Conservation (phyloP, 352 stramenopile genomes). For the Pythium pectinolyticum region DNA sequence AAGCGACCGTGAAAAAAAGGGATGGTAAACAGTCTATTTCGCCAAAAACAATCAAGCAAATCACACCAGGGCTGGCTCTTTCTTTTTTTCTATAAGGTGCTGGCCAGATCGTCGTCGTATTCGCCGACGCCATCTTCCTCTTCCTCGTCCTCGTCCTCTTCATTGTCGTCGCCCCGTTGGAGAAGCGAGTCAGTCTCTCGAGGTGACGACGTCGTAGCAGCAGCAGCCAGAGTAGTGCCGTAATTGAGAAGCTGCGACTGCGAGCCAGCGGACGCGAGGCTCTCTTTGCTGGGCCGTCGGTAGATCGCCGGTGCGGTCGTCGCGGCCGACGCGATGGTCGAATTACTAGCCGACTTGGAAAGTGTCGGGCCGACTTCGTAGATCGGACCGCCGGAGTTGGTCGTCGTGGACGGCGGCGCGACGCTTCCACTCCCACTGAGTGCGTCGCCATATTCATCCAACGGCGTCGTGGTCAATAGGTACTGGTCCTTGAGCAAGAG, state of each 20-base stretch:
- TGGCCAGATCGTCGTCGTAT: background rate
- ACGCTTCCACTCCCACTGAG: conserved; percentile 10
- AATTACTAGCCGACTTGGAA: conserved; percentile 17
- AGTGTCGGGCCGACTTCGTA: conserved; percentile 23
- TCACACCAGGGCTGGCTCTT: too few relatives aligned
- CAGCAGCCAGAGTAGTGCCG: conserved; percentile 2
- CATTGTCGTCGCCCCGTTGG: background rate
- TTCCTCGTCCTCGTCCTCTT: conserved; percentile 5
- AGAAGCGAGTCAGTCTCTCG: conserved; percentile 18
- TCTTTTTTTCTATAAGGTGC: conserved; percentile 20
- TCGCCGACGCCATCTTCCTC: conserved; percentile 5
- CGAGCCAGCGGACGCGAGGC: conserved; percentile 22
- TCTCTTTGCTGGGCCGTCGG: conserved; percentile 26
- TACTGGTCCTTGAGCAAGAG: conserved; percentile 77
- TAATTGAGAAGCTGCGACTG: conserved; percentile 16
- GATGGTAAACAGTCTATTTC: conserved; percentile 23
- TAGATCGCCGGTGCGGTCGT: conserved; percentile 22
- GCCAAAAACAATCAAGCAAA: conserved; percentile 22
- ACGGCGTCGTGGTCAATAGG: conserved; percentile 48
- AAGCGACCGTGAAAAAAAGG: background rate
- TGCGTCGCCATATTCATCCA: conserved; percentile 60
- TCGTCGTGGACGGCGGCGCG: conserved; percentile 23
- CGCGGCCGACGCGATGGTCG: conserved; percentile 14
- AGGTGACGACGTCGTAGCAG: too few relatives aligned
- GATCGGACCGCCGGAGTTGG: conserved; percentile 19